phyloP scores from a whole-genome alignment of 2,329 filamentous ascomycete genomes.

The Aspergillus ruber region DNA sequence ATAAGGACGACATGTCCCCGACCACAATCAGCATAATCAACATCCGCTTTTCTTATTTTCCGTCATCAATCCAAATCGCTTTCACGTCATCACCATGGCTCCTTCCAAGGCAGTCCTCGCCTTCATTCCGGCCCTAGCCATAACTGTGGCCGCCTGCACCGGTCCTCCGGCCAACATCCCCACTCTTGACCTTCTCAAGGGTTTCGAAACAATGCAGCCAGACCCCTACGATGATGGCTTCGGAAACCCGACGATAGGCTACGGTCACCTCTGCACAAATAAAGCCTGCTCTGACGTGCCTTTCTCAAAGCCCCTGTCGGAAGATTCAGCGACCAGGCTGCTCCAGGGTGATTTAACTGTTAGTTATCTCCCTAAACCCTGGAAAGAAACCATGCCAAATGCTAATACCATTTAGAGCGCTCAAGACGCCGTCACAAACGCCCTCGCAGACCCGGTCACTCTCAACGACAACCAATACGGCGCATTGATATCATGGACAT shows the following conservation, averaged over 20 bases:
- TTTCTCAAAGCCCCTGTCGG: conserved; percentile 42
- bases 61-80: not conserved
- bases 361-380: not conserved
- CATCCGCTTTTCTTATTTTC: too few species aligned
- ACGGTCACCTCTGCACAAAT: conserved; percentile 45
- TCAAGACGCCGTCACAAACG: conserved; percentile 36
- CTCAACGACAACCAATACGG: conserved; percentile 50
- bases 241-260: conserved; percentile 46
- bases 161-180: conserved; percentile 26
- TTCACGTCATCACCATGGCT: conserved; percentile 2
- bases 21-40: too few species aligned
- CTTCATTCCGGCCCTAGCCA: conserved; percentile 2
- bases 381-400: not conserved
- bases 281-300: conserved; percentile 40
- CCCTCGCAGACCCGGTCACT: conserved; percentile 28
- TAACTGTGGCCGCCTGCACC: conserved; percentile 5
- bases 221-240: conserved; percentile 35
- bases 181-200: conserved; percentile 31
- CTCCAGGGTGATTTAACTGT: conserved; percentile 38
- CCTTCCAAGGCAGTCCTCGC: conserved; percentile 3
- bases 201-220: conserved; percentile 31
- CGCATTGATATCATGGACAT: conserved; percentile 47
- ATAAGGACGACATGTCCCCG: too few species aligned
- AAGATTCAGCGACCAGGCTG: conserved; percentile 35
- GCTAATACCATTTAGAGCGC: conserved; percentile 20